These are phyloP conservation scores for Metarhizium anisopliae DNA, from an alignment of 2,329 filamentous ascomycete genomes.

Conservation along the genomic window DNA sequence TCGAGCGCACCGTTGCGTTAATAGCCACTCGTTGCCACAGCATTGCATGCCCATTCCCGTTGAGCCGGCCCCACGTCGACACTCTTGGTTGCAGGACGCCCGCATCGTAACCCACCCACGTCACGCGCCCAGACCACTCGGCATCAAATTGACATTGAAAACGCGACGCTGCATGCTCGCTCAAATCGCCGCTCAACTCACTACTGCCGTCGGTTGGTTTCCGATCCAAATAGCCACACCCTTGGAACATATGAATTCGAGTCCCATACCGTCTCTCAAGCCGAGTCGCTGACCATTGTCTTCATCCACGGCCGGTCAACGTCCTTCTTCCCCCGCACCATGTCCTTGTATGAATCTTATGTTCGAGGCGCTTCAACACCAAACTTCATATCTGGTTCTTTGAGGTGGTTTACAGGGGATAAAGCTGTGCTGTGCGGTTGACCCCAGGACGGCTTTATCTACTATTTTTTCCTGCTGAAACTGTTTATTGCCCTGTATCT, in stretches of 20 bases:
- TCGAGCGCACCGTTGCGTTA: neutral
- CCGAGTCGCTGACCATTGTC: neutral
- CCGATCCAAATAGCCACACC: neutral
- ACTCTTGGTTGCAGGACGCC: neutral
- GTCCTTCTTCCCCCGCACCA: neutral
- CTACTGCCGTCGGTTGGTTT: neutral
- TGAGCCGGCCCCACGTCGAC: neutral
- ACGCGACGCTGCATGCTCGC: neutral
- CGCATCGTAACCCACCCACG: no score
- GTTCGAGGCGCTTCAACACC: neutral
- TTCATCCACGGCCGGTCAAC: neutral
- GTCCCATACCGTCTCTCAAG: neutral
- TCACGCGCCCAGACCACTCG: neutral
- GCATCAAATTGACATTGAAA: neutral
- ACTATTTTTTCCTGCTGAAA: no score
- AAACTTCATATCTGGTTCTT: constrained; percentile 1
- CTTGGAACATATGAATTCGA: neutral
- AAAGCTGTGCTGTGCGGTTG: neutral
- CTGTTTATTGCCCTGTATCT: neutral
- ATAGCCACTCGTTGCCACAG: neutral
- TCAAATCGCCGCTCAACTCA: neutral
- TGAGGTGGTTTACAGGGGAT: neutral
- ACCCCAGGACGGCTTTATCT: no score
- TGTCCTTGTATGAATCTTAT: neutral
- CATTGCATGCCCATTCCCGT: neutral